Base-by-base conservation (phyloP, 2,329 filamentous ascomycete genomes). In the Curvularia eragrostidis region DNA sequence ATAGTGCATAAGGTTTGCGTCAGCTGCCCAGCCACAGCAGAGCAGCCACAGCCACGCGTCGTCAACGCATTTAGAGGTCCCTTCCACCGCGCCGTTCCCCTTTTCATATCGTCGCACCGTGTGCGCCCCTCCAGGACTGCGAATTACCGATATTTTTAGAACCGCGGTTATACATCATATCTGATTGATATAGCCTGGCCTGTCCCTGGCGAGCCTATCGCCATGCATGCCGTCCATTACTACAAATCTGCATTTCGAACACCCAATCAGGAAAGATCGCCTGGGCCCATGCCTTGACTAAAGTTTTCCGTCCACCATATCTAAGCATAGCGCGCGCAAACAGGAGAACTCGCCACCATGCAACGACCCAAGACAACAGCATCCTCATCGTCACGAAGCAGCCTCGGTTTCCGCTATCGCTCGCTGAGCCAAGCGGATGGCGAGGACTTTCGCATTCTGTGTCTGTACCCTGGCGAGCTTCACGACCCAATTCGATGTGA, bases 11-110 rank as follows among this genome's bases (percentile, higher is more conserved):
- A 57, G 50, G 43, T 21, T 53, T 54, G 50, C 54, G 54, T 57
- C 50, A 57, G 38, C 54, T 32, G 48, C 43, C 52, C 50, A 57
- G 54, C 54, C 54, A 56, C 53, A 56, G n/a, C 18, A 36, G 39
- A 52, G 48, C 48, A 47, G 50, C 54, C 54, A 57, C 54, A 56
- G 54, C 54, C 54, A 54, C 54, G 54, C 54, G 54, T 57, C 54
- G 21, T 38, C 49, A 53, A 19, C 18, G 44, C 49, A 38, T 32
- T 30, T 23, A 41, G 36, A 39, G 32, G 18, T 38, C 26, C 23
- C 41, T 53, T 46, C n/a, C 12, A 53, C n/a, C 44, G 50, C 43
- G 39, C 13, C 18, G 36, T 47, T 41, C 32, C 30, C 19, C 38
- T 19, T 41, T n/a, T 36, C 36, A 44, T 56, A 44, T 39, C 52